phyloP scores from a whole-genome alignment of 2,329 filamentous ascomycete species.

The Stachybotrys echinatus region DNA sequence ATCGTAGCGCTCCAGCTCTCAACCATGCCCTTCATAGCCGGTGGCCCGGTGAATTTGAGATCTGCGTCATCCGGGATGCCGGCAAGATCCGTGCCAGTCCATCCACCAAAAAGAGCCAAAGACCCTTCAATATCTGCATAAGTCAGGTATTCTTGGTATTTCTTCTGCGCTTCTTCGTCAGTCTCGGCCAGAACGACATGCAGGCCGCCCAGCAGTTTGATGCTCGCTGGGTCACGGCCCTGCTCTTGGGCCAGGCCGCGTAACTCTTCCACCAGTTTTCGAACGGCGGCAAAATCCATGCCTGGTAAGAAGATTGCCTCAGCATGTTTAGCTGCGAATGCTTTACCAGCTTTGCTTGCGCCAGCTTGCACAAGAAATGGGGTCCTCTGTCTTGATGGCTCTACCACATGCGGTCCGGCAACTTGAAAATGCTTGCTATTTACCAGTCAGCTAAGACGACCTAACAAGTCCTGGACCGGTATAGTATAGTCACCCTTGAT shows the following conservation, averaged over 20 bases:
- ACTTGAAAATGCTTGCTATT: conserved; percentile 16
- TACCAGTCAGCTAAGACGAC: neutral
- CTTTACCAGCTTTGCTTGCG: conserved; percentile 36
- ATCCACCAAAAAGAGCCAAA: conserved; percentile 38
- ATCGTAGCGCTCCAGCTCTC: conserved; percentile 8
- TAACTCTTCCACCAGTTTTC: conserved; percentile 33
- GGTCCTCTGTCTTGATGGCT: conserved; percentile 39
- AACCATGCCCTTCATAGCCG: conserved; percentile 26
- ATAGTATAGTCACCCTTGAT: conserved; percentile 12
- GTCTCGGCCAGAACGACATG: conserved; percentile 37
- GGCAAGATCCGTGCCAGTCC: conserved; percentile 38
- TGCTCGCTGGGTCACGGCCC: conserved; percentile 29
- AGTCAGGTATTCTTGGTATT: conserved; percentile 32
- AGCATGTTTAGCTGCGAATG: conserved; percentile 26
- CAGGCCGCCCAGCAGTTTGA: conserved; percentile 39
- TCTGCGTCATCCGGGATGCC: conserved; percentile 37
- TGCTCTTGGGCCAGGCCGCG: conserved; percentile 27
- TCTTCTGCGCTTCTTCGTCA: conserved; percentile 34
- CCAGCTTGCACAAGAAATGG: conserved; percentile 43
- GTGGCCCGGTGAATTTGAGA: conserved; percentile 33
- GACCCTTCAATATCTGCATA: conserved; percentile 39
- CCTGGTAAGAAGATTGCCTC: conserved; percentile 38
- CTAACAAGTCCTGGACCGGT: neutral
- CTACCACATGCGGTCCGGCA: conserved; percentile 35
- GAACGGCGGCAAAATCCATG: conserved; percentile 33